These are phyloP conservation scores for Canna indica DNA, from an alignment of 176 grass and related monocot genomes.

Conservation along the genomic window DNA sequence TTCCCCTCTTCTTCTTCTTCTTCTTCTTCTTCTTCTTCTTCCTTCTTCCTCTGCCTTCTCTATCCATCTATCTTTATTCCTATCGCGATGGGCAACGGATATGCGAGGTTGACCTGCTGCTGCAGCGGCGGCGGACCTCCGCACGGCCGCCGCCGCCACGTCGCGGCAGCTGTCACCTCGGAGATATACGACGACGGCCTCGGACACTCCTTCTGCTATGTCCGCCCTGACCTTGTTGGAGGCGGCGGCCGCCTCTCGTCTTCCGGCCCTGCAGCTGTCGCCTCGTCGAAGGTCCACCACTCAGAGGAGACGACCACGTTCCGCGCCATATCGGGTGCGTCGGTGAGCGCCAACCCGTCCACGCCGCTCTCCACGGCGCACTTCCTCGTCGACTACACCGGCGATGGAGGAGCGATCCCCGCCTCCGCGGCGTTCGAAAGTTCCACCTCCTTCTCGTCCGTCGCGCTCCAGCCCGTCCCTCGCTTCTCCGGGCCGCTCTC, in stretches of 20 bases:
- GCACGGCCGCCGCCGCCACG: conserved; percentile 36
- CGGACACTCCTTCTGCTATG: conserved; percentile 79
- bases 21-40: not conserved
- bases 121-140: conserved; percentile 27
- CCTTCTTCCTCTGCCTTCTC: not conserved
- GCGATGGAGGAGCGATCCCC: conserved; percentile 14
- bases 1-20: conserved; percentile 1
- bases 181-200: conserved; percentile 68
- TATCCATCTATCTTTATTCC: not conserved
- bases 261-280: conserved; percentile 16
- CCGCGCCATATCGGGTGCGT: conserved; percentile 55
- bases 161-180: conserved; percentile 51
- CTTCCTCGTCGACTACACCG: conserved; percentile 25
- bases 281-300: conserved; percentile 1
- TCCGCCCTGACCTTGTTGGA: conserved; percentile 22
- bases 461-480: conserved; percentile 58
- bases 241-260: not conserved
- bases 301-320: conserved; percentile 40
- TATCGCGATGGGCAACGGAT: conserved; percentile 68
- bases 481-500: conserved; percentile 60
- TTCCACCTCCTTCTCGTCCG: conserved; percentile 71
- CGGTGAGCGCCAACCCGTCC: conserved; percentile 65
- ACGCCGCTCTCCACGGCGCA: conserved; percentile 73
- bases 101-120: conserved; percentile 33
- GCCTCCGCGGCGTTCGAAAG: conserved; percentile 52